phyloP scores from a whole-genome alignment of 768 basidiomycete genomes.

The Panaeolus cyanescens region DNA sequence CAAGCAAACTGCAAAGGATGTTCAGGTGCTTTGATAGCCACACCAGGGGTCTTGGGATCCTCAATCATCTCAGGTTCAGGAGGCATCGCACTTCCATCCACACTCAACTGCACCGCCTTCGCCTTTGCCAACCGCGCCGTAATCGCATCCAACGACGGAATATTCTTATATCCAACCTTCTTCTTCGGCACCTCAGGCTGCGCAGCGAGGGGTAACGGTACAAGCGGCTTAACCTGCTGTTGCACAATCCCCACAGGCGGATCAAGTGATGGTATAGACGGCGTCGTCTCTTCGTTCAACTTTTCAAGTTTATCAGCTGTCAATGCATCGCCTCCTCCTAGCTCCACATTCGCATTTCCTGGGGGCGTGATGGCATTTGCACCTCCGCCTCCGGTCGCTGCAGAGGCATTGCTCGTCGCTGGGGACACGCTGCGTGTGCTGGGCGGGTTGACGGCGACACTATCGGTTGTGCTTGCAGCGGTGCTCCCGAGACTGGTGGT shows the following conservation, averaged over 20 bases:
- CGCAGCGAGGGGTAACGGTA: slow-evolving; percentile 26
- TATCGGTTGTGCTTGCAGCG: slow-evolving; percentile 59
- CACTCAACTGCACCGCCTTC: slow-evolving; percentile 52
- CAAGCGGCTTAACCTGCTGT: slow-evolving; percentile 16
- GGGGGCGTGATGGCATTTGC: slow-evolving; percentile 36
- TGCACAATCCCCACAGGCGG: slow-evolving; percentile 5
- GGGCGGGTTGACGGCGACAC: slow-evolving; percentile 65
- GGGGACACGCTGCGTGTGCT: slow-evolving; percentile 72
- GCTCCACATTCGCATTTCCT: slow-evolving; percentile 14
- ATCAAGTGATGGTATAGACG: slow-evolving; percentile 16
- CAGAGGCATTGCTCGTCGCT: slow-evolving; percentile 45
- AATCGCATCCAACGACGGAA: slow-evolving; percentile 84
- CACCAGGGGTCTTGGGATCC: slow-evolving; percentile 81
- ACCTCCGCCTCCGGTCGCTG: slow-evolving; percentile 29
- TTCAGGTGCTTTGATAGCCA: slow-evolving; percentile 70
- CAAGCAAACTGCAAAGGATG: slow-evolving; percentile 86
- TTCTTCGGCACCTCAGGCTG: slow-evolving; percentile 33
- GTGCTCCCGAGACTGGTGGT: slow-evolving; percentile 51
- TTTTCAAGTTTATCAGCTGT: slow-evolving; percentile 69
- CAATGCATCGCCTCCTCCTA: slow-evolving; percentile 50
- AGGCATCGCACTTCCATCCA: slow-evolving; percentile 67
- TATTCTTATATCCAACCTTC: slow-evolving; percentile 83
- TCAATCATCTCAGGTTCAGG: slow-evolving; percentile 80
- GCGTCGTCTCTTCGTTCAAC: slow-evolving; percentile 56
- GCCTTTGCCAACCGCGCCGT: slow-evolving; percentile 77